Base-by-base conservation (phyloP, 163 green algal species). In the Trebouxiophyceae sp. region DNA sequence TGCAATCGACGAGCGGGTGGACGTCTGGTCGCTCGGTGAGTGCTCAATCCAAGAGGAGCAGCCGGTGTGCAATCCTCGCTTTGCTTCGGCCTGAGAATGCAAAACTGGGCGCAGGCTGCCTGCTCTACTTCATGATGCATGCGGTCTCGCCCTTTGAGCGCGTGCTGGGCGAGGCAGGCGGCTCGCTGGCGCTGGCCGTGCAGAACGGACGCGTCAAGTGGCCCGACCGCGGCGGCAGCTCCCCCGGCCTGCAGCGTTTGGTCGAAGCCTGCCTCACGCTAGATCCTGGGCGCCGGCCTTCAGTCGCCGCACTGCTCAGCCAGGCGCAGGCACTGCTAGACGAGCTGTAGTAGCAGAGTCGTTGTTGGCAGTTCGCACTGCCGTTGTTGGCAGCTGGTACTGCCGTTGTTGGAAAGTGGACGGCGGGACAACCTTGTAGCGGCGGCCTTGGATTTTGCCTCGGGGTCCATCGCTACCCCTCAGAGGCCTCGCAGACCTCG, bases 111-210 rank as follows among this genome's bases (percentile, higher is more conserved):
- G 39, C 16, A 50, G 39, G 92, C 6, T 95, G 86, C 67, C 82
- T 90, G 12, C 76, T 97, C 58, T 95, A 89, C 67, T 85, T 80
- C 62, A 63, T 88, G 39, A 84, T 94, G 71, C 88, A 87, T 60
- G 87, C 86, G 5, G 69, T 83, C 29, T 91, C 81, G 44, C 91
- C 92, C 3, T 97, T 97, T 76, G 85, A 96, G 73, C 75, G 80
- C 24, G 81, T 79, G 26, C 60, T 86, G 5, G 73, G 79, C 33
- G 75, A 93, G 60, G 76, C 77, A 5, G 87, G 86, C 32, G 86
- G 86, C 45, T 87, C 74, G 57, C 66, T 93, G 8, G 70, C 79
- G 45, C 72, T 93, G 30, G 85, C 85, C 27, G 80, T 89, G 0
- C 70, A 86, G 47, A 87, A 83, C 26, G 66, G 45, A 31, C 50